These are phyloP conservation scores for Tetrahymena thermophila DNA, from an alignment of 73 alveolate species.

Conservation along the genomic window DNA sequence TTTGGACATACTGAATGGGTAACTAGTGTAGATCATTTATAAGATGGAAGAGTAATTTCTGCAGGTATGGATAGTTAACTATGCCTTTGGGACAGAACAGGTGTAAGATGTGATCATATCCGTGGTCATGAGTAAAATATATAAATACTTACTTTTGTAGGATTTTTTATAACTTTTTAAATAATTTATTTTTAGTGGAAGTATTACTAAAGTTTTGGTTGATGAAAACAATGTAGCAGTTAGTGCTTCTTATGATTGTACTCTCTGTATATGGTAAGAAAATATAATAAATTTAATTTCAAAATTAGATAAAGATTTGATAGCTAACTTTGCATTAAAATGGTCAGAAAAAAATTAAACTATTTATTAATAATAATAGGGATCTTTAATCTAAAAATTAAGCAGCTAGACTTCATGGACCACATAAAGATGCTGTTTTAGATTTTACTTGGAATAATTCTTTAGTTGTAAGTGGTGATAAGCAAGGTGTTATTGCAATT, in stretches of 20 bases:
- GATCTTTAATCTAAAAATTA: constrained; percentile 56
- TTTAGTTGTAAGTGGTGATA: constrained; percentile 83
- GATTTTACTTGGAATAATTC: constrained; percentile 92
- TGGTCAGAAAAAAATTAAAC: too few species aligned
- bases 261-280: constrained; percentile 69
- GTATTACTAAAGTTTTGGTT: constrained; percentile 66
- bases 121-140: constrained; percentile 47
- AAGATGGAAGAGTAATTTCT: constrained; percentile 78
- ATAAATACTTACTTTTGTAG: too few species aligned
- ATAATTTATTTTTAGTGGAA: constrained; percentile 31
- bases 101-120: constrained; percentile 78
- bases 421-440: constrained; percentile 91
- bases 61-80: constrained; percentile 96
- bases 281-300: neutral
- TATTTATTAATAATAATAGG: neutral
- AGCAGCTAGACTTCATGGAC: constrained; percentile 59
- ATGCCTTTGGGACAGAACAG: constrained; percentile 91
- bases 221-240: constrained; percentile 65
- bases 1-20: constrained; percentile 98
- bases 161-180: too few species aligned
- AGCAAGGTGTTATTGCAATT: constrained; percentile 83
- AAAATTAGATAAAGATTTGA: neutral
- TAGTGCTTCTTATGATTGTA: constrained; percentile 75
- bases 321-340: too few species aligned
- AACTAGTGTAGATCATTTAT: constrained; percentile 73